Base-by-base conservation (phyloP, 768 basidiomycete species). In the Saitozyma podzolica region DNA sequence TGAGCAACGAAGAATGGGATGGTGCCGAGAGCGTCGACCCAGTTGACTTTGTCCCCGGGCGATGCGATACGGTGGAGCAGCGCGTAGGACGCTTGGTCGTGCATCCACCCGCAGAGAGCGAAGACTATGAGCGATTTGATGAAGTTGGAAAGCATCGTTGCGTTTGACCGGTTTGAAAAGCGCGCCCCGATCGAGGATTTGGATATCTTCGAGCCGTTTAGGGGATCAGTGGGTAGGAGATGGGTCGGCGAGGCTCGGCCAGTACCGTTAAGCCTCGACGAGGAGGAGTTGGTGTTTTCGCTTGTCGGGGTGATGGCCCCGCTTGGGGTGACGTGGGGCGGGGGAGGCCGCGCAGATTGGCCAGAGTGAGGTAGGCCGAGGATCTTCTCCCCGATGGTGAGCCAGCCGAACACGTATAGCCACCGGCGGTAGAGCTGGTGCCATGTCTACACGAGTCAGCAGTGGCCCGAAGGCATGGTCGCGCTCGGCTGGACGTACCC, bases 41-140 rank as follows among this genome's bases (percentile, higher is more conserved):
- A 56, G 11, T 60, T 49, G 19, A 63, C 42, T 11, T 48, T 13
- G 17, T 14, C 17, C 14, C 41, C 41, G 19, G 53, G 50, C 9
- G 45, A 49, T 40, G 56, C 37, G 8, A 40, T 52, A 14, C 63
- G 61, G 6, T 61, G 41, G 5, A 64, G 20, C 9, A 67, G 50
- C 14, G 58, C n/a, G 19, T 67, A 63, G 9, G 58, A 43, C 3
- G 64, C 62, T 13, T 63, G 20, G 50, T 76, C 74, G 59, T 76
- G 74, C n/a, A 58, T 41, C 9, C 67, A n/a, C 11, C 72, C 74
- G 7, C 69, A 64, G 20, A 73, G 58, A 2, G 61, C 20, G 54
- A 76, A 76, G n/a, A 73, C 72, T 40, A 72, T 62, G 43, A 73
- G 49, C 9, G 68, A 70, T 56, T 76, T 76, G 53, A 70, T 42